Conservation (phyloP, 2,329 filamentous ascomycete species). For the Fusarium tuaranense region DNA sequence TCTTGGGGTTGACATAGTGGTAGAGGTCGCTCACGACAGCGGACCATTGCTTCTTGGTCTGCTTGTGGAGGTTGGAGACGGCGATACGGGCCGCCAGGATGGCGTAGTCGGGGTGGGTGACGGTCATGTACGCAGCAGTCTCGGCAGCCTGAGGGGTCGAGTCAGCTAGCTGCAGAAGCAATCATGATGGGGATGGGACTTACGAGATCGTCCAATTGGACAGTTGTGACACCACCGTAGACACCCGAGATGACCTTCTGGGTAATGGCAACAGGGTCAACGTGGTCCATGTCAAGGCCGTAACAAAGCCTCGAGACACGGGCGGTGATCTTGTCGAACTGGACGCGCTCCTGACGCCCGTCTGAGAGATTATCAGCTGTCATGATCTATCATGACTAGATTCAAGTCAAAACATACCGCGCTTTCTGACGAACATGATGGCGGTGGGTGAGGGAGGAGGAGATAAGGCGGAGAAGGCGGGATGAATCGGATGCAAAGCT, state of each 20-base stretch:
- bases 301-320: conserved; percentile 98
- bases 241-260: conserved; percentile 99
- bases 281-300: conserved; percentile 92
- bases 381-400: not conserved
- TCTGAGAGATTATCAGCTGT: conserved; percentile 62
- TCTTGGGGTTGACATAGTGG: conserved; percentile 96
- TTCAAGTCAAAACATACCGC: conserved; percentile 60
- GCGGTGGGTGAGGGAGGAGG: conserved; percentile 37
- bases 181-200: conserved; percentile 52
- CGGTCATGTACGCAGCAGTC: conserved; percentile 99
- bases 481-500: conserved; percentile 33
- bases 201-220: conserved; percentile 97
- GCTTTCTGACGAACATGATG: conserved; percentile 73
- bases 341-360: conserved; percentile 99
- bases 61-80: conserved; percentile 99
- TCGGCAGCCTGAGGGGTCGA: conserved; percentile 80
- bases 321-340: conserved; percentile 99
- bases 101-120: conserved; percentile 98
- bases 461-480: conserved; percentile 31
- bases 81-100: conserved; percentile 98
- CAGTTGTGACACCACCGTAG: conserved; percentile 96
- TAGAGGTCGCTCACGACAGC: conserved; percentile 92
- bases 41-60: conserved; percentile 99
- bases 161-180: conserved; percentile 14
- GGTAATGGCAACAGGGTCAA: conserved; percentile 97